Evolutionary conservation across 2,329 filamentous ascomycete genomes (phyloP), one percentile per base, ranked within the genome.

Genomic region (Dactylellina leptospora): DNA sequence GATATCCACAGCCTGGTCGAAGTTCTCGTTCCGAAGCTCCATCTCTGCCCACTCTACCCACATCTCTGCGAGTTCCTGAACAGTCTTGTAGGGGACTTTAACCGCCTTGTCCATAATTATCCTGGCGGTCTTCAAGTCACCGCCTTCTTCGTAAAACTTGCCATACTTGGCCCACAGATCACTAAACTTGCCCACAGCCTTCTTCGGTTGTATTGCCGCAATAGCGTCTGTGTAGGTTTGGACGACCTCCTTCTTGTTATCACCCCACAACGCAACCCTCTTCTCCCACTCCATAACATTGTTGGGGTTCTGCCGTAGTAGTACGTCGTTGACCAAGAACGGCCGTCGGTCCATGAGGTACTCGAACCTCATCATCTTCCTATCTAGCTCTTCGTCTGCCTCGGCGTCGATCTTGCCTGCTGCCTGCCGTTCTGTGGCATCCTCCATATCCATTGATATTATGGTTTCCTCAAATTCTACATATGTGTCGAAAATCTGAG

Each of bases 11-110:
- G 96, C 95, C 77, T 91, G 90, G 78, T 97, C 93, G 75, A 97
- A 97, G 78, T 97, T 96, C 77, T 97, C 93, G 77, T 92, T 92
- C 51, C 95, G 90, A 51, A 99, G 84, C 80, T 99, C 95, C 90
- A 99, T 92, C 80, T 99, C 93, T 0, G 96, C 93, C 93, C 95
- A 99, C 81, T 96, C 92, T 74, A 96, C 96, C 95, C 95, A 99
- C 85, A 95, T 96, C 78, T 99, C 95, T 18, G 95, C 95, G 66
- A 99, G 84, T 80, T 99, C 95, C 27, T 90, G 88, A n/a, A 99
- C 93, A 0, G 93, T 96, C 78, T 96, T 97, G 84, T 96, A 99
- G 0, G 93, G 93, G 0, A 99, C 95, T 78, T 97, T 97, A 78
- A 96, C 91, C 11, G 93, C 93, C 81, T 97, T 99, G 79, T 97